Evolutionary conservation across 345 rosid species (phyloP).

Genomic region (Rhodomyrtus tomentosa): DNA sequence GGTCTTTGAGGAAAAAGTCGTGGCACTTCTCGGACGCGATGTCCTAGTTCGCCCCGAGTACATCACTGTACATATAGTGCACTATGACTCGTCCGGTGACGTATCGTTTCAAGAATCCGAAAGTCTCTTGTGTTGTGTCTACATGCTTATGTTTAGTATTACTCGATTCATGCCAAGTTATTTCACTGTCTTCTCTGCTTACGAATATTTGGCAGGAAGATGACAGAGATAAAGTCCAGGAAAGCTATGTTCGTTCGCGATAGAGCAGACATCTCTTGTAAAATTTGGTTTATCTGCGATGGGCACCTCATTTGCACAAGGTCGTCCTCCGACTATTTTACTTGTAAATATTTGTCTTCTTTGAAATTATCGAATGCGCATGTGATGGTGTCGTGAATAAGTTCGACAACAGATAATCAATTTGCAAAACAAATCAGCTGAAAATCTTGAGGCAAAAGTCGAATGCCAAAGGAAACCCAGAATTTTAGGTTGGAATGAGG

Average conservation of each 20-base stretch:
- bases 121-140: background rate
- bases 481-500: background rate
- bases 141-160: background rate
- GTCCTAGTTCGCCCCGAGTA: background rate
- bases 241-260: background rate
- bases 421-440: background rate
- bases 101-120: background rate
- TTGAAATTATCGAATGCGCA: accelerated
- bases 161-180: background rate
- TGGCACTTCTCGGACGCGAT: background rate
- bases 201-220: background rate
- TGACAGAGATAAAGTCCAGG: background rate
- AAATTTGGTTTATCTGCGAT: background rate
- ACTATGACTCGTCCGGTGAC: background rate
- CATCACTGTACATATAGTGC: background rate
- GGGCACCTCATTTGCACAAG: background rate
- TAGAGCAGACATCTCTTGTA: background rate
- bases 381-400: background rate
- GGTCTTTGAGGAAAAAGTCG: background rate
- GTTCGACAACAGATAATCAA: background rate
- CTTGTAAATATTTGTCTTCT: background rate
- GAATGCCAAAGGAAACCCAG: background rate
- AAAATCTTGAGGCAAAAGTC: background rate
- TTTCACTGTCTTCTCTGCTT: background rate
- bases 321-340: background rate